Percentiles rank a stretch among this genome's conserved stretches.
These are phyloP conservation scores for Solanum piurae DNA, from an alignment of 257 asterid genomes.

Conservation along the genomic window DNA sequence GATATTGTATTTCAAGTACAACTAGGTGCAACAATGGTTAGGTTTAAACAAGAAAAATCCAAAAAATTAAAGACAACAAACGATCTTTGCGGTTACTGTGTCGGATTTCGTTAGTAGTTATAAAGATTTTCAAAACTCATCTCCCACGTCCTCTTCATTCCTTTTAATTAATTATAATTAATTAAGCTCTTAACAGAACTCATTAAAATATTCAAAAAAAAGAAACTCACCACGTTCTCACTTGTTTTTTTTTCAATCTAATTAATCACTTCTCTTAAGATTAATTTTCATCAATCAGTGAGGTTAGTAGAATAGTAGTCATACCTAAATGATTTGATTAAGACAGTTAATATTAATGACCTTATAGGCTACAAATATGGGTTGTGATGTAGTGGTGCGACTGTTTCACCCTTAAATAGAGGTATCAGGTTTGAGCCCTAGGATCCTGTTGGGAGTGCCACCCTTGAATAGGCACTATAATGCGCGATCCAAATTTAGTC, in stretches of 20 bases:
- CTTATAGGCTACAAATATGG: not conserved
- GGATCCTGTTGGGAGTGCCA: not conserved
- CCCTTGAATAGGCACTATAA: accelerated
- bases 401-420: not conserved
- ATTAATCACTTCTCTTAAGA: constrained; percentile 14
- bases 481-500: not conserved
- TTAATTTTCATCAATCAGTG: constrained; percentile 18
- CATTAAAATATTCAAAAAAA: not conserved
- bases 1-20: not conserved
- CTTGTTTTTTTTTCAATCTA: not conserved
- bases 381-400: not conserved
- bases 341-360: constrained; percentile 12
- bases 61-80: constrained; percentile 15
- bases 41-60: not conserved
- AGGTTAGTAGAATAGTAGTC: constrained; percentile 4
- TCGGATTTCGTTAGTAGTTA: constrained; percentile 14
- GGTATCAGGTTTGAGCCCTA: not conserved
- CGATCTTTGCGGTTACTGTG: constrained; percentile 26
- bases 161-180: not conserved
- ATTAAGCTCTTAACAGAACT: constrained; percentile 3
- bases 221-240: constrained; percentile 37
- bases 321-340: constrained; percentile 7
- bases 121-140: constrained; percentile 14
- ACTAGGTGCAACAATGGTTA: constrained; percentile 3
- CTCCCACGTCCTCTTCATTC: constrained; percentile 36